Evolutionary conservation across 73 alveolate species (phyloP).

Genomic region (Stentor coeruleus): DNA sequence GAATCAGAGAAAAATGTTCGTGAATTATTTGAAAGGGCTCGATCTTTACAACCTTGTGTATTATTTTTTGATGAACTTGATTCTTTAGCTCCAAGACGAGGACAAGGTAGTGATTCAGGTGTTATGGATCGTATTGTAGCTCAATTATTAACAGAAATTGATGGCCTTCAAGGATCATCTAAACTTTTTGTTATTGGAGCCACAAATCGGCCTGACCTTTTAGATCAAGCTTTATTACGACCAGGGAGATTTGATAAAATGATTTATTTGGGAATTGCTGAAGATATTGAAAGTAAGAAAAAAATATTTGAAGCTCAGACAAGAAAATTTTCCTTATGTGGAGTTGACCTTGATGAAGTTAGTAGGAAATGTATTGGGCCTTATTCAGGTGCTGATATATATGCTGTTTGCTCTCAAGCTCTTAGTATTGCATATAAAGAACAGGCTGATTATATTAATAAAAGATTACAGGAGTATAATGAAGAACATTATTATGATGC

Average conservation of each 20-base stretch:
- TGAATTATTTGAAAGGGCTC: slow-evolving; percentile 86
- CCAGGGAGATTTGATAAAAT: slow-evolving; percentile 92
- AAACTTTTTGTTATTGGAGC: slow-evolving; percentile 85
- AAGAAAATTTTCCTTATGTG: slow-evolving; percentile 10
- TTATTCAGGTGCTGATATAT: background rate
- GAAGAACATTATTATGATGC: background rate
- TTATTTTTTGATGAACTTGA: slow-evolving; percentile 94
- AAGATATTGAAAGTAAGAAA: background rate
- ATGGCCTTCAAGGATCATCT: slow-evolving; percentile 46
- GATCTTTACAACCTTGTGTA: slow-evolving; percentile 84
- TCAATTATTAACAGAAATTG: slow-evolving; percentile 77
- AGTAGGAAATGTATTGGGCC: background rate
- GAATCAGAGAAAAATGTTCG: slow-evolving; percentile 90
- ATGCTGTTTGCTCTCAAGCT: slow-evolving; percentile 1
- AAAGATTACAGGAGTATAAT: slow-evolving; percentile 3
- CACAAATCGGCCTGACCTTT: slow-evolving; percentile 89
- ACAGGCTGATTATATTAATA: background rate
- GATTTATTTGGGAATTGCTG: slow-evolving; percentile 69
- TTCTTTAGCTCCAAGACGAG: slow-evolving; percentile 91
- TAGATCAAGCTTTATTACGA: slow-evolving; percentile 78
- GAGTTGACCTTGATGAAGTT: background rate
- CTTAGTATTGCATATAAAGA: background rate
- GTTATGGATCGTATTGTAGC: slow-evolving; percentile 96
- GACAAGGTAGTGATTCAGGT: slow-evolving; percentile 73
- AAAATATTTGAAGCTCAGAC: slow-evolving; percentile 26